phyloP scores from a whole-genome alignment of 2,329 filamentous ascomycete species.

The Diaporthe sp. region DNA sequence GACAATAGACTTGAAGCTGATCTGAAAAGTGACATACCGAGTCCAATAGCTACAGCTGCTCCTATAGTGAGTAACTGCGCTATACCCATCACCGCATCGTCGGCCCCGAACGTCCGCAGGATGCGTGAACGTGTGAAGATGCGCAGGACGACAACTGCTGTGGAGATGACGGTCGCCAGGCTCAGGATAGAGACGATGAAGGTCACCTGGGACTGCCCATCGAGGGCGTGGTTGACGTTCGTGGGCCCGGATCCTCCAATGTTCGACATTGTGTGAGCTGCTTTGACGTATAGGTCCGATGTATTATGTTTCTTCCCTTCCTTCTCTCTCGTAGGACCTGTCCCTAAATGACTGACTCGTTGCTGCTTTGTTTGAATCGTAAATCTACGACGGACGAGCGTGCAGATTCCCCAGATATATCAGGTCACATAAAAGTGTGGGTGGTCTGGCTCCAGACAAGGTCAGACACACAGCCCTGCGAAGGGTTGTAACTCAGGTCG shows the following conservation, averaged over 20 bases:
- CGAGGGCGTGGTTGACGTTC: constrained; percentile 41
- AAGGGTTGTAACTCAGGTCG: constrained; percentile 1
- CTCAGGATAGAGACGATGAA: constrained; percentile 43
- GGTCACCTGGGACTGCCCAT: constrained; percentile 41
- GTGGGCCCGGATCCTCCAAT: constrained; percentile 11
- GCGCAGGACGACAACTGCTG: constrained; percentile 42
- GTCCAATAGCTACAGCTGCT: constrained; percentile 43
- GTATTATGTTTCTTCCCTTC: constrained; percentile 13
- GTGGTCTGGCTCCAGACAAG: constrained; percentile 9
- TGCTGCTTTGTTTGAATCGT: background rate
- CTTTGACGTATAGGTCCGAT: background rate
- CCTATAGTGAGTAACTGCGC: constrained; percentile 43
- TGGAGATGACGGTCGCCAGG: constrained; percentile 43
- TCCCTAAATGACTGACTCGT: background rate
- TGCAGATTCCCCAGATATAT: constrained; percentile 13
- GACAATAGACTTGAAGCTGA: background rate
- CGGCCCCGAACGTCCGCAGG: constrained; percentile 43
- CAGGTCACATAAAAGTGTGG: constrained; percentile 22
- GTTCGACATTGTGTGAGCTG: constrained; percentile 22
- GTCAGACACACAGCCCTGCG: constrained; percentile 20
- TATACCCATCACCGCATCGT: constrained; percentile 43
- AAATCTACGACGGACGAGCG: background rate
- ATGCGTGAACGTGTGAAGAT: constrained; percentile 42
- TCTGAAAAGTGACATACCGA: constrained; percentile 40
- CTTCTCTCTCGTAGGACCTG: background rate